Base-by-base conservation (phyloP, 129 eudicot species). In the Erigeron canadensis region DNA sequence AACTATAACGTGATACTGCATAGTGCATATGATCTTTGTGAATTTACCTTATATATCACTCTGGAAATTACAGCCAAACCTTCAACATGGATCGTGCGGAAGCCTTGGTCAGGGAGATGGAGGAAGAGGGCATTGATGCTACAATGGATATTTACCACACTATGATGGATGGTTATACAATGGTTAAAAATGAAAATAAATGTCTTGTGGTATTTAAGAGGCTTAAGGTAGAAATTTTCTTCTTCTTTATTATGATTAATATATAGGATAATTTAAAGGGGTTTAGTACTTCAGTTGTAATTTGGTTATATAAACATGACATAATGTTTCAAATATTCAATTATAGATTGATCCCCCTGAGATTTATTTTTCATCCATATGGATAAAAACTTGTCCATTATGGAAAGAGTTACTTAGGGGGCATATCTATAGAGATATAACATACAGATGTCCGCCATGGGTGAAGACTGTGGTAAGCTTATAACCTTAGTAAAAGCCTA, bases 81-180 rank as follows among this genome's bases (percentile, higher is more conserved):
- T 79, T 85, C 69, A 79, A 87, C 73, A 85, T 94, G 90, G 91
- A 82, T 56, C 92, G 87, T 51, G 96, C 98, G 8, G 96, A 89
- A 85, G 90, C 83, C 17, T 87, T 89, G 88, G 96, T 94, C 8
- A 87, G 96, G 79, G 96, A 89, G 77, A 94, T 94, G 98, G 98
- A 94, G 79, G 96, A 94, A 84, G 89, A 89, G 63, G 98, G 98
- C 43, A 89, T 94, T 65, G 97, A 94, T 84, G 98, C 96, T 69
- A 84, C 92, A 11, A 78, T 86, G 63, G 89, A 89, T 77, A 89
- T 89, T 51, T 94, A 94, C 67, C 98, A 94, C 75, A 89, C 90
- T 6, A 94, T 94, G 98, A 94, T 94, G 96, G 98, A 89, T 84
- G 97, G 98, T 18, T 94, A 94, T 83, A 89, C 97, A 61, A 89